Percentiles rank a stretch among this genome's conserved stretches.
These are phyloP conservation scores for Phytophthora palmivora DNA, from an alignment of 352 stramenopile species.

Conservation along the genomic window DNA sequence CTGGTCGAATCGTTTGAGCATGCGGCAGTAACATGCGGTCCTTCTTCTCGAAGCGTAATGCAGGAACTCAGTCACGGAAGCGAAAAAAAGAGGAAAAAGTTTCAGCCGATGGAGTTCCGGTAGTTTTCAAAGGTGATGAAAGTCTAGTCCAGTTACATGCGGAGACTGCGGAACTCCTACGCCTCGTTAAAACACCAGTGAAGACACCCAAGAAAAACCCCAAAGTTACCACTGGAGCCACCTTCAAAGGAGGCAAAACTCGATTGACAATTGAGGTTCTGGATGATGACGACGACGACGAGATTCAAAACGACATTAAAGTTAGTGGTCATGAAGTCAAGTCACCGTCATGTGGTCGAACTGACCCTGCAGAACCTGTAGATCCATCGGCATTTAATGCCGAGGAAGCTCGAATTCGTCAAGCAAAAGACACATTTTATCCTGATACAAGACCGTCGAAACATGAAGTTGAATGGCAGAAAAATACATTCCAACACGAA, in stretches of 20 bases:
- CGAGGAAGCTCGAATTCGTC: conserved; percentile 64
- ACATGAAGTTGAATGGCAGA: conserved; percentile 52
- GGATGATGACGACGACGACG: conserved; percentile 48
- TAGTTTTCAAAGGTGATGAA: conserved; percentile 52
- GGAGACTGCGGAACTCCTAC: conserved; percentile 65
- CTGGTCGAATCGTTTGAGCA: conserved; percentile 15
- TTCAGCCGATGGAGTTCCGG: conserved; percentile 18
- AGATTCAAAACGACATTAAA: conserved; percentile 9
- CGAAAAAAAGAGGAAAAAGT: conserved; percentile 33
- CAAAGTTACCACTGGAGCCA: conserved; percentile 15
- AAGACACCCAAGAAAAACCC: conserved; percentile 30
- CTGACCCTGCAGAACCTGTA: conserved; percentile 11
- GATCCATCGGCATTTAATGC: conserved; percentile 61
- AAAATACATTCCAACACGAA: conserved; percentile 42
- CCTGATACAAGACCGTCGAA: conserved; percentile 64
- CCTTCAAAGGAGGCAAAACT: conserved; percentile 35
- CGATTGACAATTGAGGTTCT: conserved; percentile 77
- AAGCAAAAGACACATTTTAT: conserved; percentile 67
- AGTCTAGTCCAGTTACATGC: conserved; percentile 64
- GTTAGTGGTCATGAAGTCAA: background rate
- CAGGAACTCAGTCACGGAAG: conserved; percentile 17
- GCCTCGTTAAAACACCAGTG: conserved; percentile 57
- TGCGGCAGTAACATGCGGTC: conserved; percentile 42
- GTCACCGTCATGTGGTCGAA: background rate
- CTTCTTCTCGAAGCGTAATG: conserved; percentile 51